Evolutionary conservation across 768 basidiomycete species (phyloP).

Genomic region (Rubroboletus satanas): DNA sequence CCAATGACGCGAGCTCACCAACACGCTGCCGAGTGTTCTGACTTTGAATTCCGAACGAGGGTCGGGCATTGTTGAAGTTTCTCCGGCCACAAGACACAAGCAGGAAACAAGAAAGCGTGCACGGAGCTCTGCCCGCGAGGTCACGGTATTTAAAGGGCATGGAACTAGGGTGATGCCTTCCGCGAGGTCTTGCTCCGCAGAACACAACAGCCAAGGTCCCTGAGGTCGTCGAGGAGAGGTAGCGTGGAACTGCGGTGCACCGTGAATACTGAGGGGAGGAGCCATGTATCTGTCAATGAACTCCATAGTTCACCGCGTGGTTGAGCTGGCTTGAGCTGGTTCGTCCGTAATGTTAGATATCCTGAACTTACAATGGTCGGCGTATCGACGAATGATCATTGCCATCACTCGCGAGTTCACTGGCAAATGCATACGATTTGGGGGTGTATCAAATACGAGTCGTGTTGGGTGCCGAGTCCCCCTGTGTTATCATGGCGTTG

Average conservation of each 20-base stretch:
- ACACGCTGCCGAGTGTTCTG: slow-evolving; percentile 19
- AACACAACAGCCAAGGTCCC: slow-evolving; percentile 15
- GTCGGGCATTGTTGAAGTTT: slow-evolving; percentile 23
- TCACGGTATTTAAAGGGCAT: slow-evolving; percentile 26
- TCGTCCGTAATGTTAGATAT: neutral
- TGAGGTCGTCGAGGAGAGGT: slow-evolving; percentile 20
- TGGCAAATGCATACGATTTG: neutral
- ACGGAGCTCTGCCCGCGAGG: slow-evolving; percentile 10
- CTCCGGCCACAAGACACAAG: slow-evolving; percentile 21
- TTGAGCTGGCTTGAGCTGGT: slow-evolving; percentile 2
- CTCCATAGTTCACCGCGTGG: neutral
- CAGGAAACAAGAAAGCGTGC: slow-evolving; percentile 23
- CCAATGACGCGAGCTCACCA: slow-evolving; percentile 15
- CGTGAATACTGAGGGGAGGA: slow-evolving; percentile 7
- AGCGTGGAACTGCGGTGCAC: slow-evolving; percentile 21
- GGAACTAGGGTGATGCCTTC: slow-evolving; percentile 15
- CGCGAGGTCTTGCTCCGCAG: slow-evolving; percentile 21
- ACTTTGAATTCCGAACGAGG: slow-evolving; percentile 31
- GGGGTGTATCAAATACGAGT: neutral
- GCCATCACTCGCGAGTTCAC: neutral
- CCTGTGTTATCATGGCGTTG: neutral
- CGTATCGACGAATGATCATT: neutral
- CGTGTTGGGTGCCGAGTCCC: neutral
- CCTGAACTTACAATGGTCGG: neutral
- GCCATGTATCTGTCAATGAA: slow-evolving; percentile 7